These are phyloP conservation scores for Nemania abortiva DNA, from an alignment of 2,329 filamentous ascomycete species.

Conservation along the genomic window DNA sequence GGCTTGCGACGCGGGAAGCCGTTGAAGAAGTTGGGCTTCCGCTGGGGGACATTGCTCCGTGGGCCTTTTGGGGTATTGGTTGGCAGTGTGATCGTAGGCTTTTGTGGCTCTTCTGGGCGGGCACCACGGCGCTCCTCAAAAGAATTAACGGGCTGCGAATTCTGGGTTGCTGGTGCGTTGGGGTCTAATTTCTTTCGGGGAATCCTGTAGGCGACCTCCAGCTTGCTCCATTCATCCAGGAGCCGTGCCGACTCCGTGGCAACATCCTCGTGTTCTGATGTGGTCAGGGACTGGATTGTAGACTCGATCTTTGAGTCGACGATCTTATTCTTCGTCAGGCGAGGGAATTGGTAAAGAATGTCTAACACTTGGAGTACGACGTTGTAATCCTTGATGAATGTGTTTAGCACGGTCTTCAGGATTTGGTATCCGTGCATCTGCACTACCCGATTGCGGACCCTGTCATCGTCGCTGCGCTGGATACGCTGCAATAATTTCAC, in stretches of 20 bases:
- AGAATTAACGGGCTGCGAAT: conserved; percentile 62
- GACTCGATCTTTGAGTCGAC: conserved; percentile 94
- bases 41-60: conserved; percentile 70
- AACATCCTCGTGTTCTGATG: conserved; percentile 80
- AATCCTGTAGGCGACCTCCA: conserved; percentile 93
- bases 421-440: conserved; percentile 98
- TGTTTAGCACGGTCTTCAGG: conserved; percentile 84
- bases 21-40: conserved; percentile 65
- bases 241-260: conserved; percentile 76
- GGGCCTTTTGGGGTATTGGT: conserved; percentile 68
- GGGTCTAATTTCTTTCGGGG: conserved; percentile 88
- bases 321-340: conserved; percentile 96
- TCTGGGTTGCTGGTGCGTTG: conserved; percentile 61
- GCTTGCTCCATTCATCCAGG: conserved; percentile 86
- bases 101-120: conserved; percentile 58
- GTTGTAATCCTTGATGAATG: conserved; percentile 90
- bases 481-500: conserved; percentile 94
- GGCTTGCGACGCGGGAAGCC: conserved; percentile 65
- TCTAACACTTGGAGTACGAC: conserved; percentile 90
- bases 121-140: conserved; percentile 75
- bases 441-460: conserved; percentile 87
- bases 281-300: conserved; percentile 76
- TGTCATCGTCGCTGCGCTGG: conserved; percentile 86
- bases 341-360: conserved; percentile 88
- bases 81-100: conserved; percentile 58